A percentile compares a stretch with the other conserved stretches of the same genome.
These are phyloP conservation scores for Cylindrotheca fusiformis DNA, from an alignment of 108 stramenopile genomes.

Conservation along the genomic window DNA sequence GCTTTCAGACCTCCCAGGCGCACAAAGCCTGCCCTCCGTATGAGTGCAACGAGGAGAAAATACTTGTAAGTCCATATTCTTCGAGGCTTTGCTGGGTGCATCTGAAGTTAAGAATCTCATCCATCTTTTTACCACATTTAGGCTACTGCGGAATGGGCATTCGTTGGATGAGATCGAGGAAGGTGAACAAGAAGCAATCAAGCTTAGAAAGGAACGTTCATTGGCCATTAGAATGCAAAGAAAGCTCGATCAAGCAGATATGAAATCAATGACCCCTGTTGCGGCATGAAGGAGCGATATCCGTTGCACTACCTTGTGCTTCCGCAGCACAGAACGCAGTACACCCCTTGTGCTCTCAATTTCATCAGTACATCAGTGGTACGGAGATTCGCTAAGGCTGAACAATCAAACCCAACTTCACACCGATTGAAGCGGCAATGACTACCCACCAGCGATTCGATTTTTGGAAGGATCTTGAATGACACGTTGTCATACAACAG, in stretches of 20 bases:
- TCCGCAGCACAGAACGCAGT: no score
- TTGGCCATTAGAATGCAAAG: constrained; percentile 2
- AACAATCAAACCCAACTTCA: no score
- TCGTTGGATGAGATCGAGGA: constrained; percentile 3
- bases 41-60: constrained; percentile 5
- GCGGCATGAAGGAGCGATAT: no score
- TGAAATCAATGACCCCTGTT: background rate
- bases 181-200: background rate
- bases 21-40: constrained; percentile 9
- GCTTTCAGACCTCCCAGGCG: constrained; percentile 9
- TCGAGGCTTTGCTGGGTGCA: background rate
- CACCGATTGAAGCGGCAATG: no score
- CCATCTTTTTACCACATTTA: background rate
- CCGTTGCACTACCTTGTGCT: no score
- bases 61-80: constrained; percentile 6
- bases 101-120: background rate
- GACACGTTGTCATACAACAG: no score
- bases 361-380: no score
- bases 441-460: no score
- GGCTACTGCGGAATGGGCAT: constrained; percentile 11
- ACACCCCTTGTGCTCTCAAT: no score
- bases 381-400: no score
- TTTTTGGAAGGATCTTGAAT: no score
- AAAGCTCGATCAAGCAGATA: background rate
- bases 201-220: constrained; percentile 1